Evolutionary conservation across 306 rosid species (phyloP).

Genomic region (Comarum palustre): DNA sequence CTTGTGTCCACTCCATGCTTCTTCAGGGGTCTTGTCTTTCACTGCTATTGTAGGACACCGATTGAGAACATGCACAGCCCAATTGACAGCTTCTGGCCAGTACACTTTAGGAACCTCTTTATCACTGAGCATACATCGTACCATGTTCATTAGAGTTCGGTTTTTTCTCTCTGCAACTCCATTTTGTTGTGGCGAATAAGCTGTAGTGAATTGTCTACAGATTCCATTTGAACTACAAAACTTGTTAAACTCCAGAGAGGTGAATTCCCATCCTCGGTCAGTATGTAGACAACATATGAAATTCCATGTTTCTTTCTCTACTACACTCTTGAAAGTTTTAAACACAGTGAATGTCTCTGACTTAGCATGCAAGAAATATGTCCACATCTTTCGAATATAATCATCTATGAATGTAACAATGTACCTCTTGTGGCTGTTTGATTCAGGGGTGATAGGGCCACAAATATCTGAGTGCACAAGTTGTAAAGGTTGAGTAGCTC

Average conservation of each 20-base stretch:
- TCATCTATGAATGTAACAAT: no score
- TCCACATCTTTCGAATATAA: no score
- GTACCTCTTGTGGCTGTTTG: no score
- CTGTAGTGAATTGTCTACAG: background rate
- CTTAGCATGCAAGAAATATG: no score
- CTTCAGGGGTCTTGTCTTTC: background rate
- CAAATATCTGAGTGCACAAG: no score
- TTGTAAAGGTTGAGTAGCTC: no score
- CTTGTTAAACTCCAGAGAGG: background rate
- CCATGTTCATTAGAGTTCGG: background rate
- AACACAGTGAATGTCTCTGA: no score
- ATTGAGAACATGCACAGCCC: background rate
- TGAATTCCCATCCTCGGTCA: no score
- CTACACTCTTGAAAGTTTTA: no score
- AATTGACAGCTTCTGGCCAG: background rate
- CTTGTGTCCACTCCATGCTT: background rate
- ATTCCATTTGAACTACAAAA: background rate
- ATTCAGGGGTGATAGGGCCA: no score
- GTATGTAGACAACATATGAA: no score
- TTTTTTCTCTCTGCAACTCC: background rate
- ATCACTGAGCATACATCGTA: background rate
- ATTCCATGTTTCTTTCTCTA: no score
- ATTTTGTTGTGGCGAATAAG: background rate
- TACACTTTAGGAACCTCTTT: background rate
- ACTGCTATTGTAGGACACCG: background rate